These are phyloP conservation scores for Dothideomycetidae sp. DNA, from an alignment of 2,329 filamentous ascomycete genomes.

Conservation along the genomic window DNA sequence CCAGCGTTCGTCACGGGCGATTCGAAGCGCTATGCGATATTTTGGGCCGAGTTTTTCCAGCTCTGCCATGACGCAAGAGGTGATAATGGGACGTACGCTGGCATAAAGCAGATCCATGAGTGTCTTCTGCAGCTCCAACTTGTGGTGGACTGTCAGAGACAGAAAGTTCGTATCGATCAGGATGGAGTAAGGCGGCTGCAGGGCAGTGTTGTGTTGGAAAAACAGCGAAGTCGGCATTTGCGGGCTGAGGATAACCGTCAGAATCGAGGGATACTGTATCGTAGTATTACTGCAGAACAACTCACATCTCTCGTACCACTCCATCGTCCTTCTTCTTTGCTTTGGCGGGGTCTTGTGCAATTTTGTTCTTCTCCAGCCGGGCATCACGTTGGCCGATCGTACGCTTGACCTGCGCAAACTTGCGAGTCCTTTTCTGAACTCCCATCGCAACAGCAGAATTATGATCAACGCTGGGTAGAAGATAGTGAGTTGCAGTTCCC, in stretches of 20 bases:
- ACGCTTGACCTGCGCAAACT: conserved; percentile 75
- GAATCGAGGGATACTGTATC: conserved; percentile 14
- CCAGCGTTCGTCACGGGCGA: conserved; percentile 82
- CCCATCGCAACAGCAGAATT: conserved; percentile 69
- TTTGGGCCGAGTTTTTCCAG: conserved; percentile 80
- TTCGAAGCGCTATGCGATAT: conserved; percentile 71
- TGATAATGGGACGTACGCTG: conserved; percentile 80
- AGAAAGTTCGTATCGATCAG: conserved; percentile 85
- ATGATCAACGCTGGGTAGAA: too few relatives aligned
- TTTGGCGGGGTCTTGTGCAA: conserved; percentile 42
- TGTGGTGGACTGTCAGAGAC: conserved; percentile 77
- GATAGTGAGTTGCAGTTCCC: too few relatives aligned
- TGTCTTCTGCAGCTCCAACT: conserved; percentile 71
- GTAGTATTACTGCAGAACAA: conserved; percentile 9
- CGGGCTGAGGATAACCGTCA: conserved; percentile 17
- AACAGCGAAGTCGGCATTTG: conserved; percentile 47
- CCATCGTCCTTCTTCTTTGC: conserved; percentile 45
- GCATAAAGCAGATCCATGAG: conserved; percentile 94
- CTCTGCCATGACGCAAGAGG: conserved; percentile 68
- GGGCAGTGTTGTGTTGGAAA: conserved; percentile 76
- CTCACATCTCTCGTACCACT: conserved; percentile 58
- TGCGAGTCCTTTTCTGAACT: conserved; percentile 76
- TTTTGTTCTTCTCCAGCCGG: conserved; percentile 68
- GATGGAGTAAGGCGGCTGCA: conserved; percentile 69
- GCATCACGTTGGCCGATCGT: conserved; percentile 70